phyloP scores from a whole-genome alignment of 2,329 filamentous ascomycete genomes.

The Alternaria rosae region DNA sequence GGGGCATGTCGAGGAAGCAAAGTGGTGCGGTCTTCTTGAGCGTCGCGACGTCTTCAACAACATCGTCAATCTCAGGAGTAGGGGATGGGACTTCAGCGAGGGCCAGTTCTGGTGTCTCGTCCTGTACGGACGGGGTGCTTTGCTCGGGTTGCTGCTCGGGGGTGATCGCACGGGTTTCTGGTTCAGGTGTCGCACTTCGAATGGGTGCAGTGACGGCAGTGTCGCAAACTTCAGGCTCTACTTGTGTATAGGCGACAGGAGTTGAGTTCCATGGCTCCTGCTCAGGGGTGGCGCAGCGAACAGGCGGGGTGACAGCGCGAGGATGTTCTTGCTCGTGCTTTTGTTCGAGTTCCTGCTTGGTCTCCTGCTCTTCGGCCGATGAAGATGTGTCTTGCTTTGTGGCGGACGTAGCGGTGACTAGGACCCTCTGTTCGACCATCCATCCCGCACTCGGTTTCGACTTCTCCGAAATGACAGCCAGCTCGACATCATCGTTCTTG shows the following conservation, averaged over 20 bases:
- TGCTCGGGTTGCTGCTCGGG: background rate
- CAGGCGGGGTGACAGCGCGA: background rate
- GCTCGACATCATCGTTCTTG: background rate
- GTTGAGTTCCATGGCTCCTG: conserved; percentile 14
- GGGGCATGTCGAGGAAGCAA: conserved; percentile 12
- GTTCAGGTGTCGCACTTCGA: background rate
- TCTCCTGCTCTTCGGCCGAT: background rate
- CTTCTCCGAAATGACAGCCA: conserved; percentile 10
- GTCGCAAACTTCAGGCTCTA: background rate
- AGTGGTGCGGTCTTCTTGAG: conserved; percentile 8
- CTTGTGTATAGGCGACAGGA: background rate
- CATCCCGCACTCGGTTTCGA: conserved; percentile 12
- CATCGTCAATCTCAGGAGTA: background rate
- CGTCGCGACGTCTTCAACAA: background rate
- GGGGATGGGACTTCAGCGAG: background rate
- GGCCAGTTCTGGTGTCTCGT: background rate
- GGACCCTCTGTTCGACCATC: conserved; percentile 11
- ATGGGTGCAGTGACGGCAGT: background rate
- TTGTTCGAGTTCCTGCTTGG: background rate
- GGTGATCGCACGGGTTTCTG: background rate
- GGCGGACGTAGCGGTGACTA: conserved; percentile 11
- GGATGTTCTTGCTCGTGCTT: background rate
- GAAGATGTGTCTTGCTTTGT: background rate
- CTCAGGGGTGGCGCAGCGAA: conserved; percentile 13
- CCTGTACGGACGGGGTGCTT: background rate